Evolutionary conservation across 164 flowering plant genomes (phyloP).

Genomic region (Vitis cinerea): DNA sequence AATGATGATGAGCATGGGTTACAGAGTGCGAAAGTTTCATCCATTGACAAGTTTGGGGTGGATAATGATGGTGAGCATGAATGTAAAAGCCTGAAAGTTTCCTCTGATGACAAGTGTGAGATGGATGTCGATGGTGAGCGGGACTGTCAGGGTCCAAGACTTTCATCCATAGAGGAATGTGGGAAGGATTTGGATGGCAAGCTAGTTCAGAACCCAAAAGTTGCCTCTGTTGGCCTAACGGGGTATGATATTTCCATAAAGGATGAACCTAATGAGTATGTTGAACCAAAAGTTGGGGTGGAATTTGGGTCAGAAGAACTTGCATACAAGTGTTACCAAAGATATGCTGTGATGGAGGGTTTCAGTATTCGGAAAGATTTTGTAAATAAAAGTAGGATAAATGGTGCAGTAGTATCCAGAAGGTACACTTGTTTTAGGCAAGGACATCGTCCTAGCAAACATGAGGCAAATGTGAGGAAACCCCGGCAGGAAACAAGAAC

Average conservation of each 20-base stretch:
- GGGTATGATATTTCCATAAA: not conserved
- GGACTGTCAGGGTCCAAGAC: constrained; percentile 6
- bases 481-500: constrained; percentile 27
- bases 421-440: constrained; percentile 21
- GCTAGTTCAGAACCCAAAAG: constrained; percentile 7
- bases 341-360: constrained; percentile 22
- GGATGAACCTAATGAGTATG: constrained; percentile 6
- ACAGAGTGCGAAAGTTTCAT: constrained; percentile 3
- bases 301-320: constrained; percentile 25
- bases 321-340: constrained; percentile 18
- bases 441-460: constrained; percentile 20
- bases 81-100: constrained; percentile 10
- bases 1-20: constrained; percentile 10
- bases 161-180: constrained; percentile 13
- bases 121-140: constrained; percentile 8
- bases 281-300: constrained; percentile 22
- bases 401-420: constrained; percentile 16
- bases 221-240: constrained; percentile 9
- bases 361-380: constrained; percentile 26
- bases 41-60: constrained; percentile 10
- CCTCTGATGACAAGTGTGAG: constrained; percentile 10
- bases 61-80: constrained; percentile 5
- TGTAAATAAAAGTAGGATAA: constrained; percentile 19
- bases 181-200: constrained; percentile 10
- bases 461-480: constrained; percentile 6